These are phyloP conservation scores for Actinidia chinensis DNA, from an alignment of 179 eudicot species.

Conservation along the genomic window DNA sequence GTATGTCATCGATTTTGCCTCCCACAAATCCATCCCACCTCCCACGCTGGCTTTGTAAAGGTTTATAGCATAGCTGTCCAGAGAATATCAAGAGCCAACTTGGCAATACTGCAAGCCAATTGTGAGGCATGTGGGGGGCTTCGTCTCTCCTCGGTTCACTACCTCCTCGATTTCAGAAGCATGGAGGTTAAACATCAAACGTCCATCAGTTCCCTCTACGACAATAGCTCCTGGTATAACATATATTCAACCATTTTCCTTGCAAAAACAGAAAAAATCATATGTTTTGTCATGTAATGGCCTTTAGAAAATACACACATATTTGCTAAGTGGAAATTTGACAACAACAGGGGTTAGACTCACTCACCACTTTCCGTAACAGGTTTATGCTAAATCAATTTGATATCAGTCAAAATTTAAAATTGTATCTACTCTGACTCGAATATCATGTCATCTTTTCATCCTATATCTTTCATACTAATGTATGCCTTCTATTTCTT, in stretches of 20 bases:
- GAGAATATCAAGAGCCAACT: neutral
- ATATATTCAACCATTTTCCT: slow-evolving; percentile 17
- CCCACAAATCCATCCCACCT: neutral
- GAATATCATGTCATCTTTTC: no score
- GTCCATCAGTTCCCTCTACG: slow-evolving; percentile 27
- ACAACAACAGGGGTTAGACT: no score
- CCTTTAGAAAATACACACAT: no score
- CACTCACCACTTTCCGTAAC: no score
- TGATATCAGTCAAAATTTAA: no score
- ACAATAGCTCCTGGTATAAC: slow-evolving; percentile 24
- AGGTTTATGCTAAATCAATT: no score
- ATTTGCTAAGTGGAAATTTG: no score
- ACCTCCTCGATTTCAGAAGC: slow-evolving; percentile 5
- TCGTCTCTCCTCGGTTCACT: neutral
- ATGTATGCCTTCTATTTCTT: no score
- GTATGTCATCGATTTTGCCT: neutral
- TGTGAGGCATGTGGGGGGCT: neutral
- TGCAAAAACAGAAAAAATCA: neutral
- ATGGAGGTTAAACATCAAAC: slow-evolving; percentile 28
- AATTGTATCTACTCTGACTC: no score
- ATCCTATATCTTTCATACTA: no score
- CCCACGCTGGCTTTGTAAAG: neutral
- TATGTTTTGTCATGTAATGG: no score
- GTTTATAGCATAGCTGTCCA: neutral
- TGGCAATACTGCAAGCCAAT: neutral